phyloP scores from a whole-genome alignment of 2,329 filamentous ascomycete genomes.

The Penicillium sp. region DNA sequence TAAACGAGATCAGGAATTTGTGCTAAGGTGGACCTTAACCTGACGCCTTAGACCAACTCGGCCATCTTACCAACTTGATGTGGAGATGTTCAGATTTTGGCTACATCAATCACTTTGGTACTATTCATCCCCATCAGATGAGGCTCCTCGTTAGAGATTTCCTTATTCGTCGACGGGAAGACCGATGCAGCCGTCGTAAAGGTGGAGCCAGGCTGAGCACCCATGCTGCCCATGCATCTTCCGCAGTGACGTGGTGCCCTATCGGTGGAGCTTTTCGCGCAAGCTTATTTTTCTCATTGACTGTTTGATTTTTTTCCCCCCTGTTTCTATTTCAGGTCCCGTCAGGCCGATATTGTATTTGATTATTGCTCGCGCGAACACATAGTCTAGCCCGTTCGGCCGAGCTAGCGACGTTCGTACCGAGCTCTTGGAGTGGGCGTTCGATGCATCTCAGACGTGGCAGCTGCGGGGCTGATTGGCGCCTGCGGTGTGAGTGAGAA shows the following conservation, averaged over 20 bases:
- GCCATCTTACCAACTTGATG: conserved; percentile 30
- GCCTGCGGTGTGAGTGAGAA: not conserved
- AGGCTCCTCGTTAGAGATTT: conserved; percentile 1
- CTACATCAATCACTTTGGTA: not conserved
- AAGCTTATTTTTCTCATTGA: not conserved
- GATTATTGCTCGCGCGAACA: not conserved
- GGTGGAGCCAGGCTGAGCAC: not conserved
- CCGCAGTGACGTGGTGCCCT: conserved; percentile 1
- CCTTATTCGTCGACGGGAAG: not conserved
- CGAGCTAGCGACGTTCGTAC: not conserved
- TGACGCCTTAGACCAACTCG: conserved; percentile 37
- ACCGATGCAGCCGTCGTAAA: conserved; percentile 6
- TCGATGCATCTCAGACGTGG: not conserved
- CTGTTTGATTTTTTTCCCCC: not conserved
- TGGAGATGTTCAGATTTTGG: not conserved
- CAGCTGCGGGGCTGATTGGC: not conserved
- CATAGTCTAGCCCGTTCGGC: not conserved
- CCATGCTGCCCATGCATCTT: not conserved
- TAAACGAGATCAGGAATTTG: conserved; percentile 24
- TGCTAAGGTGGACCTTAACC: conserved; percentile 34
- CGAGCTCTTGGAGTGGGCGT: not conserved
- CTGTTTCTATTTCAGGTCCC: not conserved
- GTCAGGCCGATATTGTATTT: not conserved
- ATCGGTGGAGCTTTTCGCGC: not conserved
- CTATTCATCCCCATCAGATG: not conserved